Conservation (phyloP, 371 early-diverging fungal species). For the Saksenaea oblongispora region DNA sequence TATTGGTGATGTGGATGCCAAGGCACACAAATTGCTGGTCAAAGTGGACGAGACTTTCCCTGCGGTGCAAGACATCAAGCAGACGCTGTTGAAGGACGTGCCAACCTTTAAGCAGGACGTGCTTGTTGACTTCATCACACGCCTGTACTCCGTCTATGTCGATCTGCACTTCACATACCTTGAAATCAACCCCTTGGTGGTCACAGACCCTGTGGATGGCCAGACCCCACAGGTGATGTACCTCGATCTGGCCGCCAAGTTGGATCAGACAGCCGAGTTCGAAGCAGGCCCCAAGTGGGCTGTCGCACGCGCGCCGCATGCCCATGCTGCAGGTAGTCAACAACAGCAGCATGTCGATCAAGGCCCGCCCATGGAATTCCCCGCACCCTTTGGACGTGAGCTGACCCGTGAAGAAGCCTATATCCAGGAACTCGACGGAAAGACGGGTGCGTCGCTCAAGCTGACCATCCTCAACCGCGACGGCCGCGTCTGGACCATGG, state of each 20-base stretch:
- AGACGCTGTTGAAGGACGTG: slow-evolving; percentile 58
- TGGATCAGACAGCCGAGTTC: slow-evolving; percentile 96
- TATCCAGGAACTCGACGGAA: slow-evolving; percentile 92
- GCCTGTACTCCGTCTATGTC: slow-evolving; percentile 89
- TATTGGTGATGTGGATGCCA: slow-evolving; percentile 95
- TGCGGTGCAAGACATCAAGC: slow-evolving; percentile 59
- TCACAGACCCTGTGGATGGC: slow-evolving; percentile 64
- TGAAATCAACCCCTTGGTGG: slow-evolving; percentile 97
- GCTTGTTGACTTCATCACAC: slow-evolving; percentile 83
- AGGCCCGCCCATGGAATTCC: slow-evolving; percentile 91
- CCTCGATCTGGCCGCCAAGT: slow-evolving; percentile 93
- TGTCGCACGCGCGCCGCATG: slow-evolving; percentile 64
- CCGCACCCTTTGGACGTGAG: slow-evolving; percentile 95
- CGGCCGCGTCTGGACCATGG: slow-evolving; percentile 98
- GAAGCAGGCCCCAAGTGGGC: slow-evolving; percentile 90
- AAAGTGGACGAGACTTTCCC: slow-evolving; percentile 66
- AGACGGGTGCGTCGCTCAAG: slow-evolving; percentile 97
- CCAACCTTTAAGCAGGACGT: slow-evolving; percentile 74
- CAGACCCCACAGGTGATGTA: slow-evolving; percentile 72
- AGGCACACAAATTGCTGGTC: slow-evolving; percentile 81
- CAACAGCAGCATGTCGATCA: slow-evolving; percentile 51
- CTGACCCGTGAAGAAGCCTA: slow-evolving; percentile 93
- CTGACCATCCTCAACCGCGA: slow-evolving; percentile 90
- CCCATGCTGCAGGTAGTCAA: slow-evolving; percentile 37
- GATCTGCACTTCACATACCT: slow-evolving; percentile 96